These are phyloP conservation scores for Aeschynomene evenia DNA, from an alignment of 306 rosid genomes.

Conservation along the genomic window DNA sequence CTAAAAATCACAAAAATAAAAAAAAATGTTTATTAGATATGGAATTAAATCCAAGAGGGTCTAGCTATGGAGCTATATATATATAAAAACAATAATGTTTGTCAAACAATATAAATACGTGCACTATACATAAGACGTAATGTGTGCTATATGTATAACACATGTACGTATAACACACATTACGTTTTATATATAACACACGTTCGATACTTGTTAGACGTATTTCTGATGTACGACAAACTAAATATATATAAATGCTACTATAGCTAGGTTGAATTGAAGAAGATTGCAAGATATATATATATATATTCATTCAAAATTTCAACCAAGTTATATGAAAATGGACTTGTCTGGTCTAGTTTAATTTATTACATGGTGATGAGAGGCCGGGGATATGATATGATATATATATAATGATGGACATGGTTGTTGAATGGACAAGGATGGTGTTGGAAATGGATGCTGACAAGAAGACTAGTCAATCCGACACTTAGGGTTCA, in stretches of 20 bases:
- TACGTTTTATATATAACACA: no score
- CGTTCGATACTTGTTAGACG: no score
- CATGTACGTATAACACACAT: no score
- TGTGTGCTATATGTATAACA: no score
- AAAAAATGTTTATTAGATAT: no score
- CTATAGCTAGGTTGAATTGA: slow-evolving; percentile 18
- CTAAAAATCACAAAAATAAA: neutral
- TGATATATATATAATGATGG: no score
- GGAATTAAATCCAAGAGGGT: slow-evolving; percentile 31
- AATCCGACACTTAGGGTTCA: slow-evolving; percentile 63
- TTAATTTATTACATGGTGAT: no score
- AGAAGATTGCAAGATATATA: slow-evolving; percentile 22
- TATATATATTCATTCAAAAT: neutral
- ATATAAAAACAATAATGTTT: no score
- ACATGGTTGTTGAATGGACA: slow-evolving; percentile 16
- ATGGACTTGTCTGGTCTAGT: slow-evolving; percentile 10
- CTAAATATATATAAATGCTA: neutral
- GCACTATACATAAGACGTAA: no score
- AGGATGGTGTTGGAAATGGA: slow-evolving; percentile 40
- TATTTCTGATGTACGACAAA: no score
- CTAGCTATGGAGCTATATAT: slow-evolving; percentile 30
- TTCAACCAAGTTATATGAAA: slow-evolving; percentile 18
- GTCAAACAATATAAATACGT: no score
- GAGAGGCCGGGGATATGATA: no score
- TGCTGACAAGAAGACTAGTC: slow-evolving; percentile 50